Evolutionary conservation across 257 asterid species (phyloP), one percentile per base, ranked within the genome.

Genomic region (Linaria vulgaris): DNA sequence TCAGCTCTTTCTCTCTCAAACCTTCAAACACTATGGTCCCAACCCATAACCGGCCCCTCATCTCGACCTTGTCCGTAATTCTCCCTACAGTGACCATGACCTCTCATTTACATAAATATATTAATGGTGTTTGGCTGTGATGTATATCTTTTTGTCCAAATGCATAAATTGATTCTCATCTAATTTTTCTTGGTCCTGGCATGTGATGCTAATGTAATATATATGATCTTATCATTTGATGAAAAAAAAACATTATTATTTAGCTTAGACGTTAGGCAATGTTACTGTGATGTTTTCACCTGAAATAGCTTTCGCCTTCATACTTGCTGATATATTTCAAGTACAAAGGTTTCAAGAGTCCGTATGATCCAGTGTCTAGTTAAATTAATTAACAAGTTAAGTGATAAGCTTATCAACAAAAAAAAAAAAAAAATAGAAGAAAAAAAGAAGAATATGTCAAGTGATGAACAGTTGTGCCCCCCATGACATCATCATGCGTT

Each of bases 11-110:
- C 56, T 38, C 41, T 7, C 66, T 73, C 76, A 73, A 24, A 68
- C 55, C 58, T n/a, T n/a, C 72, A 54, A 53, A 21, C 64, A 49
- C 50, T 30, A 67, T 78, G 85, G 94, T 80, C 87, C 88, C 81
- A 62, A 66, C 23, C 60, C 56, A 56, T 60, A 37, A 50, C 41
- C 51, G 53, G 74, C 31, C 74, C 67, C 72, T 63, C 63, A 46
- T 16, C 52, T 14, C 24, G 23, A 45, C 72, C 48, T 59, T 80
- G 94, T 79, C 87, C 69, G 75, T 69, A 25, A 69, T 78, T 80
- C 78, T 58, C 83, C 82, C 84, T 68, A 73, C 94, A 80, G 22
- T 63, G 71, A 74, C 59, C 69, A 67, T 72, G 71, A 72, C 59
- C 43, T 8, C 46, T 64, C n/a, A 49, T 61, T 49, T 21, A 41